phyloP scores from a whole-genome alignment of 805 yeast species.

The Ogataea allantospora region DNA sequence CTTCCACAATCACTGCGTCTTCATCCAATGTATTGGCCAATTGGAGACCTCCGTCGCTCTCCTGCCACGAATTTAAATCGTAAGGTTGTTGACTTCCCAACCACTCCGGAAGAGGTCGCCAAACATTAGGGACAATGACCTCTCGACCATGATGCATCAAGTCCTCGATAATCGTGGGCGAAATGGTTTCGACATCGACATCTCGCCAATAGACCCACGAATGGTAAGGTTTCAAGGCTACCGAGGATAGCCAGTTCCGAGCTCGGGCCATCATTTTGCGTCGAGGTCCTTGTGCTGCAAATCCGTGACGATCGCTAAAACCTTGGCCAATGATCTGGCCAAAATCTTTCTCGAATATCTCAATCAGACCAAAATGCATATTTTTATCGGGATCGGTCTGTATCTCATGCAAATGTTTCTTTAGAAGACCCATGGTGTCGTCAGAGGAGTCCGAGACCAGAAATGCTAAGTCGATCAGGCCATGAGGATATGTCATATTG shows the following conservation, averaged over 20 bases:
- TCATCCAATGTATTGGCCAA: conserved; percentile 77
- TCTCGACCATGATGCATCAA: conserved; percentile 89
- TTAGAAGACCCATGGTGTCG: conserved; percentile 72
- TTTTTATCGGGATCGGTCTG: conserved; percentile 63
- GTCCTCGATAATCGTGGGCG: conserved; percentile 83
- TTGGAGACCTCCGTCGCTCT: conserved; percentile 76
- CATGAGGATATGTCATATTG: conserved; percentile 58
- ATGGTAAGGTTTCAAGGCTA: conserved; percentile 87
- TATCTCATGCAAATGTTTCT: conserved; percentile 52
- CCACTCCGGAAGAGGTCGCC: conserved; percentile 90
- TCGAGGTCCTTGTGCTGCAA: conserved; percentile 93
- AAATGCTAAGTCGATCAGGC: conserved; percentile 64
- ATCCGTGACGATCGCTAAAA: conserved; percentile 90
- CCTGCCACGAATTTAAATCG: conserved; percentile 84
- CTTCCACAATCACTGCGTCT: conserved; percentile 96
- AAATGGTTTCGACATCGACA: conserved; percentile 92
- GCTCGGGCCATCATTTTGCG: conserved; percentile 95
- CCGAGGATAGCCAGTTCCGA: conserved; percentile 87
- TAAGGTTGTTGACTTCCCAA: conserved; percentile 81
- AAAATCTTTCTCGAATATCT: conserved; percentile 86
- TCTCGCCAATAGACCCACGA: conserved; percentile 98
- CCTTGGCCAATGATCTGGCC: conserved; percentile 94
- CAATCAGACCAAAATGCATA: conserved; percentile 79
- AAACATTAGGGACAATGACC: conserved; percentile 91
- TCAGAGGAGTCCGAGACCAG: conserved; percentile 89